Percentiles rank a stretch among this genome's conserved stretches.
Evolutionary conservation across 345 rosid species (phyloP).

Genomic region (Syzygium grande): DNA sequence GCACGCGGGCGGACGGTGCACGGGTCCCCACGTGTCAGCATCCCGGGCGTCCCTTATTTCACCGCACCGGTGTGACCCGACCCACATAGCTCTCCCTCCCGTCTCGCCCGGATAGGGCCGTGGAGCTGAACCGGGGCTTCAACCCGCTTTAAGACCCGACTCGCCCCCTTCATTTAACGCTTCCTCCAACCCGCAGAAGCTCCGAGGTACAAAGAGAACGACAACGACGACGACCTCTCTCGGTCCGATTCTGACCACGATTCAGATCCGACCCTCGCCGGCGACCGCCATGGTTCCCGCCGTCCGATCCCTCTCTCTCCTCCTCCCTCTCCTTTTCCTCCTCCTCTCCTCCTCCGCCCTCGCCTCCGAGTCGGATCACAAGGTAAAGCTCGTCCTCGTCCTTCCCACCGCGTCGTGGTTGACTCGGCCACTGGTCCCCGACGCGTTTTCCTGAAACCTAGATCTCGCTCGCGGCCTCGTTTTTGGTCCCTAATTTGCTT

Average conservation of each 20-base stretch:
- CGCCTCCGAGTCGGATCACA: conserved; percentile 92
- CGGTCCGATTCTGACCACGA: neutral
- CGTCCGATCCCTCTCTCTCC: conserved; percentile 22
- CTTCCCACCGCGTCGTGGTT: neutral
- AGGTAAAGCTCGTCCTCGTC: conserved; percentile 32
- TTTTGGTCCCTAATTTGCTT: neutral
- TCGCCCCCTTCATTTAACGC: neutral
- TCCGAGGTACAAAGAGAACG: neutral
- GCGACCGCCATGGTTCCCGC: conserved; percentile 49
- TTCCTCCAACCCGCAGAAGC: neutral
- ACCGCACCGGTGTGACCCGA: neutral
- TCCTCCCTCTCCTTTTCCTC: conserved; percentile 13
- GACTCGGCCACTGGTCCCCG: neutral
- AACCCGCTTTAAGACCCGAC: neutral
- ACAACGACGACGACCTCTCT: neutral
- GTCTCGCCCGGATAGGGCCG: neutral
- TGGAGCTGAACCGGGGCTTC: neutral
- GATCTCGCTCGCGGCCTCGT: neutral
- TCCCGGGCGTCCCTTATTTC: neutral
- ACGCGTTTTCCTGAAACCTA: neutral
- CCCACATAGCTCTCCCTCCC: neutral
- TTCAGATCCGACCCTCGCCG: conserved; percentile 42
- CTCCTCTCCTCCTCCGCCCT: conserved; percentile 29
- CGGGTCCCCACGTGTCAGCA: neutral
- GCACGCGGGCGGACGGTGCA: neutral